Evolutionary conservation across 208 protist genomes (phyloP), one percentile per base, ranked within the genome.

Genomic region (Trypanosomatidae sp.): DNA sequence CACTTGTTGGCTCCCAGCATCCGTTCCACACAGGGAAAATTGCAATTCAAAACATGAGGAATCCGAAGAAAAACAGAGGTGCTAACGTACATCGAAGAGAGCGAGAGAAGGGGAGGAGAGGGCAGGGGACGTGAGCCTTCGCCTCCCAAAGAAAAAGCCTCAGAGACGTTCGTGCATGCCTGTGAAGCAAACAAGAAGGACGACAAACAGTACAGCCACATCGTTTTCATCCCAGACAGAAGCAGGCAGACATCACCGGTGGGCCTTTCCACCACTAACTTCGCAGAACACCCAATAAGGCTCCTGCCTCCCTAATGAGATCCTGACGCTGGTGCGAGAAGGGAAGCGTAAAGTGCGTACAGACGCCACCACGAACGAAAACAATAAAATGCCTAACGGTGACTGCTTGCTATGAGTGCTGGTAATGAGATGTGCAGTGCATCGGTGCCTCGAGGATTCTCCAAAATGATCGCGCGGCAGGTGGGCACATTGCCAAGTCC

Each of bases 401-500:
- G 76, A 4, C 58, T 80, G 55, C 76, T 72, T 12, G 87, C 79
- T 36, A 91, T 71, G 30, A 95, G 67, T 10, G 86, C 80, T 15
- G 82, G 84, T 3, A 92, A 73, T 22, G 91, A 96, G 7, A 92
- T 39, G 41, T 74, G 87, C 41, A 97, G 75, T 17, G 82, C 93
- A 28, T 95, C 83, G 22, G 76, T 82, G 66, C 86, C 80, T 19
- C 84, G 79, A 33, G 90, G 82, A 66, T 97, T 81, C 49, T 91
- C 76, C 13, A 97, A 74, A 72, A 97, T 92, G 49, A 87, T 77
- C 7, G 79, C 80, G 39, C 93, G 82, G 47, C 80, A 92, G 33
- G 71, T 60, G 22, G 86, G 66, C 50, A 92, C 82, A 71, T 95
- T 92, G 36, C 93, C 93, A 50, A 97, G 84, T 19, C 90, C 90